These are phyloP conservation scores for Epichloe uncinata DNA, from an alignment of 2,329 filamentous ascomycete genomes.

Conservation along the genomic window DNA sequence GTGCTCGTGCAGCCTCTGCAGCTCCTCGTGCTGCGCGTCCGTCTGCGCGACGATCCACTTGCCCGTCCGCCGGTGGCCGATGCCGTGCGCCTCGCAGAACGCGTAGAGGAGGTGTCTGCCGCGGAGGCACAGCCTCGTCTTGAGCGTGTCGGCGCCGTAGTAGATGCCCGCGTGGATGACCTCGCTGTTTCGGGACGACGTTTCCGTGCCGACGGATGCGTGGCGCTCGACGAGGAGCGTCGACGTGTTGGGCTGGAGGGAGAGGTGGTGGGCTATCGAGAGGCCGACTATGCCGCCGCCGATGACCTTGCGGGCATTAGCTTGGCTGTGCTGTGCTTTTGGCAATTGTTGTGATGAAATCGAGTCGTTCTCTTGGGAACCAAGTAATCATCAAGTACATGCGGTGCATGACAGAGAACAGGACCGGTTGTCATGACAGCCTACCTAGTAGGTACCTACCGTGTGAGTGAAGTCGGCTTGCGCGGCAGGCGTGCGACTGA, in stretches of 20 bases:
- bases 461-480: constrained; percentile 32
- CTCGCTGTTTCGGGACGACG: constrained; percentile 82
- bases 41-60: constrained; percentile 96
- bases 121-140: constrained; percentile 68
- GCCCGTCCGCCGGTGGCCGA: constrained; percentile 62
- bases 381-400: neutral
- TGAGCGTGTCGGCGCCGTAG: constrained; percentile 64
- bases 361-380: neutral
- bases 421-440: too few species aligned
- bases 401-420: too few species aligned
- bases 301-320: constrained; percentile 29
- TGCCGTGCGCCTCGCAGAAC: constrained; percentile 52
- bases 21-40: constrained; percentile 50
- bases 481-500: constrained; percentile 21
- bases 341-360: too few species aligned
- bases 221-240: constrained; percentile 77
- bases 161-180: constrained; percentile 95
- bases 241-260: constrained; percentile 45
- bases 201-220: constrained; percentile 64
- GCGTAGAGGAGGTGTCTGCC: constrained; percentile 69
- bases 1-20: constrained; percentile 35
- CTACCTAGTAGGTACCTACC: constrained; percentile 17
- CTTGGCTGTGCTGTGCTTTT: too few species aligned
- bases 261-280: constrained; percentile 61
- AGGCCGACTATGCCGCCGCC: constrained; percentile 61